Conservation (phyloP, 2,329 filamentous ascomycete species). For the Scedosporium aurantiacum region DNA sequence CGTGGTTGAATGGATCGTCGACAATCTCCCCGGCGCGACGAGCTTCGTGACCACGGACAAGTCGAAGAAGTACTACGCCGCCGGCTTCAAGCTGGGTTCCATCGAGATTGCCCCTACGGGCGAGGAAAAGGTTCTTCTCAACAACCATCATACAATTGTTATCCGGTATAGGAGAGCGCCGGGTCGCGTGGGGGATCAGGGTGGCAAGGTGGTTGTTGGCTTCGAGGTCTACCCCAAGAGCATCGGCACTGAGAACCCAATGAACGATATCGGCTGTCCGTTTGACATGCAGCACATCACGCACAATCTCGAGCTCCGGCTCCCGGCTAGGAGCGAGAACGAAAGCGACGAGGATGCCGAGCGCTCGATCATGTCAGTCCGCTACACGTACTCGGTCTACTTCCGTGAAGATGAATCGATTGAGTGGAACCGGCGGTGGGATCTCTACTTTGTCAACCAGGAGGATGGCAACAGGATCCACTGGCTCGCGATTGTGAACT, state of each 20-base stretch:
- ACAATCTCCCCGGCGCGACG: constrained; percentile 81
- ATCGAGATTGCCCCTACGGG: constrained; percentile 51
- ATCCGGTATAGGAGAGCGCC: constrained; percentile 66
- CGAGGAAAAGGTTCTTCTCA: constrained; percentile 56
- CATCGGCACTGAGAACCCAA: constrained; percentile 48
- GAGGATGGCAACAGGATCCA: constrained; percentile 73
- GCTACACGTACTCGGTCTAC: constrained; percentile 84
- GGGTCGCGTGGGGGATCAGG: constrained; percentile 54
- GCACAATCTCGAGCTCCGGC: constrained; percentile 56
- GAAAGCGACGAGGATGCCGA: constrained; percentile 54
- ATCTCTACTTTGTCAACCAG: constrained; percentile 81
- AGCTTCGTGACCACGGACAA: constrained; percentile 82
- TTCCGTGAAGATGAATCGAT: constrained; percentile 72
- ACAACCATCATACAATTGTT: constrained; percentile 82
- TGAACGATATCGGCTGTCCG: constrained; percentile 57
- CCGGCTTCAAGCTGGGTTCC: constrained; percentile 81
- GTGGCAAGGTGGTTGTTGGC: constrained; percentile 71
- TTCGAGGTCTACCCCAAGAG: constrained; percentile 90
- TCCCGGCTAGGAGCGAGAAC: constrained; percentile 24
- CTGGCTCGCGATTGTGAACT: constrained; percentile 83
- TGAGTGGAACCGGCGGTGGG: constrained; percentile 79
- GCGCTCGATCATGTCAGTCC: constrained; percentile 57
- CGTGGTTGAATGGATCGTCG: constrained; percentile 87
- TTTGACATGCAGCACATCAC: constrained; percentile 51
- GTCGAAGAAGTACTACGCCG: constrained; percentile 75